Conservation (phyloP, 352 stramenopile species). For the Globisporangium megalacanthum region DNA sequence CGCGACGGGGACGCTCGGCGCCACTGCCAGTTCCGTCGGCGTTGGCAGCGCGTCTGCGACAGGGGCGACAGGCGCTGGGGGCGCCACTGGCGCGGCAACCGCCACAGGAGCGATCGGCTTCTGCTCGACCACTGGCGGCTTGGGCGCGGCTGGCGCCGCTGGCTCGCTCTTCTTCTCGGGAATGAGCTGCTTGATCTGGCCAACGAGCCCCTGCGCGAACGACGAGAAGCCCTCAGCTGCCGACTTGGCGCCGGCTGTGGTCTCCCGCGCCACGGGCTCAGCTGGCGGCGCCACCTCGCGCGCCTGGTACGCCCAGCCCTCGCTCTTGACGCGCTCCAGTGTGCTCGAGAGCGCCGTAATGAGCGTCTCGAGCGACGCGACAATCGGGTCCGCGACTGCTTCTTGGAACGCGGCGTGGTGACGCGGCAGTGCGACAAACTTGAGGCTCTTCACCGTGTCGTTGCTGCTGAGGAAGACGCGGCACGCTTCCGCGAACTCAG, state of each 20-base stretch:
- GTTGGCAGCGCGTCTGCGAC: neutral
- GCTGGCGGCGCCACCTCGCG: conserved; percentile 30
- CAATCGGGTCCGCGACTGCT: conserved; percentile 46
- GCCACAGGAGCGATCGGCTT: neutral
- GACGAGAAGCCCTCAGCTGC: conserved; percentile 49
- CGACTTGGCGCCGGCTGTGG: conserved; percentile 30
- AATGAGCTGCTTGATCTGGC: conserved; percentile 57
- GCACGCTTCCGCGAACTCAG: conserved; percentile 55
- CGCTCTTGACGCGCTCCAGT: conserved; percentile 50
- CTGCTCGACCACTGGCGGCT: conserved; percentile 12
- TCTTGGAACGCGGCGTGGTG: conserved; percentile 38
- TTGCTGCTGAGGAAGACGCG: conserved; percentile 37
- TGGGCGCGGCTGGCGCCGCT: neutral
- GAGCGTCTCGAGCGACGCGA: conserved; percentile 53
- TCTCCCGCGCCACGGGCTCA: conserved; percentile 32
- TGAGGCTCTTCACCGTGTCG: conserved; percentile 49
- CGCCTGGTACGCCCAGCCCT: conserved; percentile 15
- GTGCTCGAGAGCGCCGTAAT: conserved; percentile 41
- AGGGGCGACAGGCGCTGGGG: conserved; percentile 9
- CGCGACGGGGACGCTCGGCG: conserved; percentile 16
- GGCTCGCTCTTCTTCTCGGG: conserved; percentile 38
- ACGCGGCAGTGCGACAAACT: conserved; percentile 51
- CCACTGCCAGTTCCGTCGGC: conserved; percentile 14
- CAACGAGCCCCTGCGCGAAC: conserved; percentile 63
- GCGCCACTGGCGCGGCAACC: conserved; percentile 2